Percentiles rank a stretch among this genome's conserved stretches.
Conservation (phyloP, 164 flowering plant species). For the Vitis amurensis region DNA sequence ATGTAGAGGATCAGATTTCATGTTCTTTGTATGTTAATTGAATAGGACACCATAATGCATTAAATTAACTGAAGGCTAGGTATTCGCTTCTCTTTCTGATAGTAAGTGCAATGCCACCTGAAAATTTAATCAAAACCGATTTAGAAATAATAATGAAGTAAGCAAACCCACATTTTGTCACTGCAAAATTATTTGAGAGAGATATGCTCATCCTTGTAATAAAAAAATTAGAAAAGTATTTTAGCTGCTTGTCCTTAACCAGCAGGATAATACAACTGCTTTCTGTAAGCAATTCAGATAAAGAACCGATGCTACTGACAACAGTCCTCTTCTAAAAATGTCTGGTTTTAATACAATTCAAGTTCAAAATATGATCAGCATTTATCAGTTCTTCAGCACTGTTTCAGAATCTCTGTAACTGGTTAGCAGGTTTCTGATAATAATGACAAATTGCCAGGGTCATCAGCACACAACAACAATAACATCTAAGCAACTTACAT, state of each 20-base stretch:
- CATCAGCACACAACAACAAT: no score
- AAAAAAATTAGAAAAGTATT: no score
- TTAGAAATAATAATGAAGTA: conserved; percentile 1
- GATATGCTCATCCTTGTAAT: not conserved
- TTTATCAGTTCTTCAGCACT: no score
- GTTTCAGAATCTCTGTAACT: no score
- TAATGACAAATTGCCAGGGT: no score
- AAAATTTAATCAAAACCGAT: conserved; percentile 7
- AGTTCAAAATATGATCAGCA: no score
- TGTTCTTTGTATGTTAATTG: conserved; percentile 72
- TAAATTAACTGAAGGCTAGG: conserved; percentile 65
- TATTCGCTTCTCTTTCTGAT: conserved; percentile 73
- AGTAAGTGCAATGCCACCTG: conserved; percentile 85
- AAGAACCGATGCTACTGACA: no score
- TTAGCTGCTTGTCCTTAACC: not conserved
- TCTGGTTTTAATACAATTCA: no score
- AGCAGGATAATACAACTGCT: not conserved
- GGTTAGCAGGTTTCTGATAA: no score
- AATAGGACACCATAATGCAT: conserved; percentile 78
- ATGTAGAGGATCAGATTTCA: conserved; percentile 41
- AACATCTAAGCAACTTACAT: no score
- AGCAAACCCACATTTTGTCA: not conserved
- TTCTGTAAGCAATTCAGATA: no score
- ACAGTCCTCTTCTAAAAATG: no score
- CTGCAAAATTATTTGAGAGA: not conserved